Base-by-base conservation (phyloP, 1,284 basidiomycete species). In the Volvariella volvacea region DNA sequence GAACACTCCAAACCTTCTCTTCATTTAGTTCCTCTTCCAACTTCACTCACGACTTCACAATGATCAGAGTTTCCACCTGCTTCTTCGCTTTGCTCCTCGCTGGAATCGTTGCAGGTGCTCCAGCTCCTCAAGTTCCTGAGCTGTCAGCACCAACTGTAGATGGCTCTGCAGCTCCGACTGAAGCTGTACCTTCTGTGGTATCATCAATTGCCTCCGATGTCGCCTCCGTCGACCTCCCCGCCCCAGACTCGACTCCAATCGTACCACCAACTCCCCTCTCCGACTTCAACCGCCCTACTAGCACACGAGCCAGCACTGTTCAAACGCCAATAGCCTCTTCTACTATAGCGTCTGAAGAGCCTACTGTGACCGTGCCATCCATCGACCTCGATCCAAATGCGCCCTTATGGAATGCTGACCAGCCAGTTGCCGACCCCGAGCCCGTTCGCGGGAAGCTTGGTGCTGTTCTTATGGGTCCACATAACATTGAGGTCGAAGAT, bases 381-480 rank as follows among this genome's bases (percentile, higher is more conserved):
- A 74, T 76, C 28, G 68, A 63, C 48, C 65, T 75, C 44, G 63
- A 78, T 52, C 75, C 79, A 22, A 83, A 83, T 59, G 51, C 47
- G 22, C 63, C 61, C 9, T 55, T 70, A 16, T 74, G 72, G 58
- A n/a, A n/a, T n/a, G 49, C 56, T 3, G 9, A 37, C 10, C 50
- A 50, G 32, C 51, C 50, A 0, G 42, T 47, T 42, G n/a, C n/a
- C 30, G n/a, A 9, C 9, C 55, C 55, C 3, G 49, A 61, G 39
- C 59, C 69, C 22, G 60, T 65, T 42, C 59, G 69, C 39, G 67
- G 64, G 40, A 51, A 53, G 22, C 65, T 74, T 4, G 82, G 82
- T 20, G 74, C 73, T 8, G 56, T 60, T 22, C 56, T 85, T 42
- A 52, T 83, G 14, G 80, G 80, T 6, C 80, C 80, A 17, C 66